Evolutionary conservation across 1,139 yeast species (phyloP), one percentile per base, ranked within the genome.

Genomic region (Diutina mesorugosa): DNA sequence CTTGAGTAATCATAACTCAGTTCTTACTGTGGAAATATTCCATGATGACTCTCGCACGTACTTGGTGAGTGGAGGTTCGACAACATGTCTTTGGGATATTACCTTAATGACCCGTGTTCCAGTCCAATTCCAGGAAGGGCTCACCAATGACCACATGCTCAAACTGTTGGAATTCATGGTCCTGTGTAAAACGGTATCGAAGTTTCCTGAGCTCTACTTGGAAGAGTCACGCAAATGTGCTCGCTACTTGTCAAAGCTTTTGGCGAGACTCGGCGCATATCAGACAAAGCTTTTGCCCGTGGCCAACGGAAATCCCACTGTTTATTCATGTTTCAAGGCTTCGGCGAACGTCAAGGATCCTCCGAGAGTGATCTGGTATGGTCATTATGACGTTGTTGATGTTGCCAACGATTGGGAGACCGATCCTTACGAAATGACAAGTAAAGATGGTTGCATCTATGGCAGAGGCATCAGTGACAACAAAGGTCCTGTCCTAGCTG

Each of bases 401-500:
- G 81, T 81, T 4, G 62, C 65, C 6, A 66, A 70, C 26, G 70
- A 66, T 54, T 93, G 98, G 98, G 68, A 74, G 5, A 81, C 95
- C 0, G 84, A 87, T 61, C 98, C 99, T 0, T 93, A 86, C 67
- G 70, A 71, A 35, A 69, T 93, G 68, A 79, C 86, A 0, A 87
- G 96, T 3, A 77, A 78, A 59, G 87, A 93, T 67, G 99, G 98
- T 0, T 90, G 85, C 65, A 68, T 93, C 60, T 87, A 88, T 64
- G 98, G 95, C 1, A 79, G 99, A 64, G 99, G 99, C 56, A 95
- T 87, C 0, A 83, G 95, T 50, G 99, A 93, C 66, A 93, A 93
- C 68, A 93, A 93, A 67, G 99, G 98, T 0, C 99, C 99, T 0
- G 74, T 87, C 4, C 71, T 90, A n/a, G 95, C 97, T 0, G 87